These are phyloP conservation scores for Peniophora sp. DNA, from an alignment of 1,284 basidiomycete genomes.

Conservation along the genomic window DNA sequence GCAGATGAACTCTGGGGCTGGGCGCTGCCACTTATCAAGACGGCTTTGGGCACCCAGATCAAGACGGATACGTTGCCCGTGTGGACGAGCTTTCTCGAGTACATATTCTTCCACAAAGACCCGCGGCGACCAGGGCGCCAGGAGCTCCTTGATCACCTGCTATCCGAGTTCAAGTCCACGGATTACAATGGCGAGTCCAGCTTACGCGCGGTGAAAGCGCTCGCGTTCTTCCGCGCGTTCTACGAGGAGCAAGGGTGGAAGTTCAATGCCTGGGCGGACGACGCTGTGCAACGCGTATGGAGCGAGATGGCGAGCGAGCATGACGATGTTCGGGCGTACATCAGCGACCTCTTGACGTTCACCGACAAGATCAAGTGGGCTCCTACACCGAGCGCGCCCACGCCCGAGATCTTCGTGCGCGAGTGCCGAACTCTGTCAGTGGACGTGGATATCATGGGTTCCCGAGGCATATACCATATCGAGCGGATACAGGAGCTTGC, in stretches of 20 bases:
- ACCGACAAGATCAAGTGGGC: slow-evolving; percentile 69
- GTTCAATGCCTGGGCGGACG: slow-evolving; percentile 70
- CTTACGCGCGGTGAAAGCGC: slow-evolving; percentile 59
- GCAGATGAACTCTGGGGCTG: slow-evolving; percentile 76
- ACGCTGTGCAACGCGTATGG: slow-evolving; percentile 65
- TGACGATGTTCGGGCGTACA: slow-evolving; percentile 70
- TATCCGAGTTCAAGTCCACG: slow-evolving; percentile 50
- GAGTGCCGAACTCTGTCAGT: slow-evolving; percentile 54
- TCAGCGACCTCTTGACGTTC: slow-evolving; percentile 69
- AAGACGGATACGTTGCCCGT: slow-evolving; percentile 60
- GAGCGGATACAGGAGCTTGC: slow-evolving; percentile 54
- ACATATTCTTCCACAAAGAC: slow-evolving; percentile 74
- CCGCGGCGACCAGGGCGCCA: slow-evolving; percentile 64
- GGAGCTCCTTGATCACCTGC: slow-evolving; percentile 69
- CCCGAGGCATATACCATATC: slow-evolving; percentile 60
- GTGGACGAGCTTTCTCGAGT: slow-evolving; percentile 70
- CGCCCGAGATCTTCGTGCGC: slow-evolving; percentile 61
- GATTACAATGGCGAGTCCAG: slow-evolving; percentile 75
- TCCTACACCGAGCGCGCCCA: slow-evolving; percentile 63
- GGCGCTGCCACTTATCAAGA: slow-evolving; percentile 64
- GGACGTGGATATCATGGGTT: slow-evolving; percentile 70
- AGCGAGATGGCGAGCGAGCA: slow-evolving; percentile 67
- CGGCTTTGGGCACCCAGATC: slow-evolving; percentile 58
- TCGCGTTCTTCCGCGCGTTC: slow-evolving; percentile 56
- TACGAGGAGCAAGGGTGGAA: slow-evolving; percentile 74